These are phyloP conservation scores for Ogataea pilisensis DNA, from an alignment of 805 yeast species.

Conservation along the genomic window DNA sequence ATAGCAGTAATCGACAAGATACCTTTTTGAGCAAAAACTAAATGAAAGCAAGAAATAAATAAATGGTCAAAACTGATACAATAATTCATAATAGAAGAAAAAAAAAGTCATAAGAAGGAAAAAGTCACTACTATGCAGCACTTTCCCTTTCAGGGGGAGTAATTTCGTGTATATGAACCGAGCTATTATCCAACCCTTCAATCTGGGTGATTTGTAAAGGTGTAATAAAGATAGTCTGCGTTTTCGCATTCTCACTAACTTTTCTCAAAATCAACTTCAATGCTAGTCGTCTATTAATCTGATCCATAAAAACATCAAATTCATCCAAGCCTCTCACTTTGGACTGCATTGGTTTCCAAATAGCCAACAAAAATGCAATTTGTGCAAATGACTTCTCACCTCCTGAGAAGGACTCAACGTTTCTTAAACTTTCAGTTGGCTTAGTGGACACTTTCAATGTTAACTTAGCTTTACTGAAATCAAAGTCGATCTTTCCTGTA, in stretches of 20 bases:
- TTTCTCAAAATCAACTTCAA: constrained; percentile 69
- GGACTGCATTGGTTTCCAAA: constrained; percentile 92
- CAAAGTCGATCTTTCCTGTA: constrained; percentile 66
- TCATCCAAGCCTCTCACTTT: constrained; percentile 90
- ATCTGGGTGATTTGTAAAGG: constrained; percentile 84
- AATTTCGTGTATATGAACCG: constrained; percentile 63
- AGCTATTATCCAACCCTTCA: constrained; percentile 49
- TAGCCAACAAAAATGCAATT: constrained; percentile 77
- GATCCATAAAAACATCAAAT: constrained; percentile 97
- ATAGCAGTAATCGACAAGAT: no score
- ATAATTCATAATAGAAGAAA: no score
- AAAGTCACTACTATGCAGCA: constrained; percentile 8
- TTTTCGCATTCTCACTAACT: constrained; percentile 55
- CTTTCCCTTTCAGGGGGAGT: constrained; percentile 31
- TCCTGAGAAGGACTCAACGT: constrained; percentile 84
- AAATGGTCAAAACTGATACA: no score
- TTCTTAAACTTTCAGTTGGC: constrained; percentile 53
- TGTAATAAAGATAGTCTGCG: constrained; percentile 89
- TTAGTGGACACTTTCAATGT: constrained; percentile 59
- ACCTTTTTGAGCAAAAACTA: no score
- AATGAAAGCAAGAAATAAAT: no score
- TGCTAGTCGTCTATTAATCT: constrained; percentile 78
- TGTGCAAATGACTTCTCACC: constrained; percentile 97
- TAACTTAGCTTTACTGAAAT: constrained; percentile 46
- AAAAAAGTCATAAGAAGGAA: background rate